phyloP scores from a whole-genome alignment of 164 flowering plant species.

The Umbellularia californica region DNA sequence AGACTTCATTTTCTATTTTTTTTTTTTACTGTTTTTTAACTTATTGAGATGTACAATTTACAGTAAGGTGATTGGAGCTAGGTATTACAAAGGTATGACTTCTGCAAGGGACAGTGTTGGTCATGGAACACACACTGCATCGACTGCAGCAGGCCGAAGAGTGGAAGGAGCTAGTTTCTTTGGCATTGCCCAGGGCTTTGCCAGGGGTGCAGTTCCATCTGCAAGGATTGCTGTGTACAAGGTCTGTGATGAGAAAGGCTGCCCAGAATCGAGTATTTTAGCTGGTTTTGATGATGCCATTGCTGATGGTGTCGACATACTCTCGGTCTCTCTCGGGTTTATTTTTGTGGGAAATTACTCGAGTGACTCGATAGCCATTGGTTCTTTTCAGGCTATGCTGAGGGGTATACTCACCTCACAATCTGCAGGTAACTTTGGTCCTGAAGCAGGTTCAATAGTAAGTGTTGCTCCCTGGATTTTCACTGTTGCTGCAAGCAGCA shows the following conservation, averaged over 20 bases:
- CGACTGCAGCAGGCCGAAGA: conserved; percentile 53
- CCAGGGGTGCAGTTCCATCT: conserved; percentile 70
- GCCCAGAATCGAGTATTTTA: conserved; percentile 60
- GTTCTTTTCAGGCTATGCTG: conserved; percentile 70
- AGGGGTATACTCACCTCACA: conserved; percentile 58
- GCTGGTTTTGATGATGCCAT: conserved; percentile 78
- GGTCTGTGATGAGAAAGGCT: conserved; percentile 66
- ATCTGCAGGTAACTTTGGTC: conserved; percentile 77
- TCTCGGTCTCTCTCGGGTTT: conserved; percentile 72
- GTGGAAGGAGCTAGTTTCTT: conserved; percentile 46
- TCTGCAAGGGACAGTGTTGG: conserved; percentile 36
- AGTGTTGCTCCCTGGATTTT: conserved; percentile 79
- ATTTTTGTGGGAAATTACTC: too few relatives aligned
- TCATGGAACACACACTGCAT: conserved; percentile 87
- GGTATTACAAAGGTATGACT: background rate
- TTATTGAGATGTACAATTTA: background rate
- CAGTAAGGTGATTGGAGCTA: conserved; percentile 52
- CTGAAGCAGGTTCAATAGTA: conserved; percentile 18
- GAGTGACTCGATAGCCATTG: conserved; percentile 45
- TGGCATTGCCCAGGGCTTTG: conserved; percentile 70
- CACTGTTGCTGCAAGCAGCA: conserved; percentile 71
- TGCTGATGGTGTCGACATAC: conserved; percentile 70
- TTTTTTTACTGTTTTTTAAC: background rate
- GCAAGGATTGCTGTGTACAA: conserved; percentile 78
- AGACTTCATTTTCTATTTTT: too few relatives aligned